Evolutionary conservation across 202 grass and related monocot genomes (phyloP), one percentile per base, ranked within the genome.

Genomic region (Hordeum pubiflorum): DNA sequence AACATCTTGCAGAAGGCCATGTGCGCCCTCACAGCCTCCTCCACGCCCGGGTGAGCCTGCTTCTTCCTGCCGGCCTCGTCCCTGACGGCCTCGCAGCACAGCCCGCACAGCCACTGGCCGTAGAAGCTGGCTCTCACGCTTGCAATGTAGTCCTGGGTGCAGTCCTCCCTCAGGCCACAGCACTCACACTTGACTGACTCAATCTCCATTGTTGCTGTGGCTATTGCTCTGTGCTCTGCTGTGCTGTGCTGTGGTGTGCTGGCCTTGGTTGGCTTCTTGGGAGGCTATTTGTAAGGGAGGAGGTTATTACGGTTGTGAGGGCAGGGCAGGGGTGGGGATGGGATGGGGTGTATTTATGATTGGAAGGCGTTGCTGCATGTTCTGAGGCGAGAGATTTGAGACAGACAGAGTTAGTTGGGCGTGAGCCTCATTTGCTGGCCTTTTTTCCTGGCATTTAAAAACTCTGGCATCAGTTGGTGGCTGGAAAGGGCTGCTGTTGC

Each of bases 81-180:
- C 39, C 86, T 87, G 55, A 97, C 94, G 0, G 88, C 94, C 66
- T 97, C 94, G 18, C 89, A 91, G 85, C 94, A 97, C 26, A 97
- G 80, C 65, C 94, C 94, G n/a, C 94, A 97, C 11, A 97, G 72
- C 94, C 94, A 97, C 77, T 84, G 87, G 66, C 87, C 94, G 4
- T 92, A 69, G 69, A 97, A 97, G 74, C 79, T 79, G 6, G 91
- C 87, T 75, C 85, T 89, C 70, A 97, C 89, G 12, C 83, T 87
- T 46, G 83, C 58, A 83, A 97, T 97, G 89, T 97, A 97, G 56
- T 87, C 79, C 46, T 61, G 84, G 72, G 90, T 97, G 91, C 93
- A 97, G 70, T 97, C 93, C 83, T 97, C 93, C 68, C 84, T 85
- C 56, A 97, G 84, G 55, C 88, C 91, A 48, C 93, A 97, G 78